These are phyloP conservation scores for Torulaspora indica DNA, from an alignment of 805 yeast genomes.

Conservation along the genomic window DNA sequence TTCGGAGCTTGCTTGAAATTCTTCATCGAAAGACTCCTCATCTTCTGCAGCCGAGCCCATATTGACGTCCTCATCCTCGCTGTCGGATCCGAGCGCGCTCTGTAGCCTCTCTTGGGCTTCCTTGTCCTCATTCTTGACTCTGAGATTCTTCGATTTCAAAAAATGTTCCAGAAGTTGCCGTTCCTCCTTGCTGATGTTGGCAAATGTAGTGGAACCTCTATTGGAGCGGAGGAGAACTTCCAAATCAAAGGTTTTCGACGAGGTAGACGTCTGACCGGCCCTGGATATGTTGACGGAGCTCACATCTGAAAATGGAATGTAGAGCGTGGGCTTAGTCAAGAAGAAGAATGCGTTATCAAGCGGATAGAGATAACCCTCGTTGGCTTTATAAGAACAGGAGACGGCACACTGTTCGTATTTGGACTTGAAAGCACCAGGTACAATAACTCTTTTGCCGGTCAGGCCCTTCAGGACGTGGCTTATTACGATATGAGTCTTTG, in stretches of 20 bases:
- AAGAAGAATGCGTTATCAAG: conserved; percentile 86
- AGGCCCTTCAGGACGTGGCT: conserved; percentile 86
- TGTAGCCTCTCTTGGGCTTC: conserved; percentile 79
- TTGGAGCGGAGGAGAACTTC: conserved; percentile 68
- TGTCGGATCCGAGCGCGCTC: conserved; percentile 63
- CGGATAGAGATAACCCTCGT: conserved; percentile 91
- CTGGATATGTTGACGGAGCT: conserved; percentile 77
- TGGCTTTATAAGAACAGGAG: conserved; percentile 87
- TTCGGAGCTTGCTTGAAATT: conserved; percentile 52
- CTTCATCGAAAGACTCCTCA: conserved; percentile 79
- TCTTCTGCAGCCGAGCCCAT: conserved; percentile 76
- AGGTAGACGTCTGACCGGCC: conserved; percentile 70
- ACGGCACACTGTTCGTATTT: conserved; percentile 79
- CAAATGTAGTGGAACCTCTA: conserved; percentile 71
- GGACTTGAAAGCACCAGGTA: conserved; percentile 78
- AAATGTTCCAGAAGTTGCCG: conserved; percentile 73
- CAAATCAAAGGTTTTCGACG: conserved; percentile 88
- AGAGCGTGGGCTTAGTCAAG: conserved; percentile 89
- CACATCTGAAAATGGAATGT: conserved; percentile 82
- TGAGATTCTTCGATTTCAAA: conserved; percentile 70
- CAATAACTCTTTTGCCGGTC: conserved; percentile 76
- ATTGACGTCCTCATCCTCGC: conserved; percentile 45
- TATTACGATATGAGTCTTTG: conserved; percentile 80
- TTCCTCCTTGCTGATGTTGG: conserved; percentile 85
- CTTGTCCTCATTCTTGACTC: conserved; percentile 83